Base-by-base conservation (phyloP, 2,329 filamentous ascomycete genomes). In the Paracamarosporium sp. region DNA sequence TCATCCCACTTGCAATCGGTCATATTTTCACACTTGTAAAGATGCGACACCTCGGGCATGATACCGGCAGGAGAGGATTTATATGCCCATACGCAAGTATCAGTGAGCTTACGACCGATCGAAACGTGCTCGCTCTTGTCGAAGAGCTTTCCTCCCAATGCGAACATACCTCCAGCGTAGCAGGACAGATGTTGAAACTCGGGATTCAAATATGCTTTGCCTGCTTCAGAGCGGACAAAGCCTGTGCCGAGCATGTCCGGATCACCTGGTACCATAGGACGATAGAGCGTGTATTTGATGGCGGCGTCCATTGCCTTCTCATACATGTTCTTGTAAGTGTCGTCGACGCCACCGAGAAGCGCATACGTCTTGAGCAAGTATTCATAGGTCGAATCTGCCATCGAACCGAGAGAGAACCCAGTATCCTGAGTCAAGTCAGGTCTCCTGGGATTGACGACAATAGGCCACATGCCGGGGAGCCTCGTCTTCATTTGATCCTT, bases 81-180 rank as follows among this genome's bases (percentile, higher is more conserved):
- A 70, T 88, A 88, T 1, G 85, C 82, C 85, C 85, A 88, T n/a
- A 88, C 81, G 67, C 86, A 88, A 3, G 83, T 83, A 55, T 88
- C 81, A 0, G 85, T 84, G 44, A 88, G 76, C 65, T 86, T 84
- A 41, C 79, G 77, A 11, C 84, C 86, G 50, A 87, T 81, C 0
- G 80, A 76, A 59, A 88, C 75, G 63, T 88, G 85, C 15, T 76
- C 74, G 2, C 81, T 73, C n/a, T 83, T 78, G 13, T 79, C 74
- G 69, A 88, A 87, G 1, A 88, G 67, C 64, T 82, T 85, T 43
- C 85, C 82, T 27, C 85, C 86, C 0, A 88, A 72, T 0, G 82
- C 86, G 58, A 87, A 84, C 85, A 88, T 88, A 51, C 85, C 86
- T 11, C 86, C 86, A 0, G 83, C 79, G 66, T 86, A 88, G 74